Percentiles rank a stretch among this genome's conserved stretches.
Evolutionary conservation across 169 alveolate genomes (phyloP).

Genomic region (Cryptosporidium felis): DNA sequence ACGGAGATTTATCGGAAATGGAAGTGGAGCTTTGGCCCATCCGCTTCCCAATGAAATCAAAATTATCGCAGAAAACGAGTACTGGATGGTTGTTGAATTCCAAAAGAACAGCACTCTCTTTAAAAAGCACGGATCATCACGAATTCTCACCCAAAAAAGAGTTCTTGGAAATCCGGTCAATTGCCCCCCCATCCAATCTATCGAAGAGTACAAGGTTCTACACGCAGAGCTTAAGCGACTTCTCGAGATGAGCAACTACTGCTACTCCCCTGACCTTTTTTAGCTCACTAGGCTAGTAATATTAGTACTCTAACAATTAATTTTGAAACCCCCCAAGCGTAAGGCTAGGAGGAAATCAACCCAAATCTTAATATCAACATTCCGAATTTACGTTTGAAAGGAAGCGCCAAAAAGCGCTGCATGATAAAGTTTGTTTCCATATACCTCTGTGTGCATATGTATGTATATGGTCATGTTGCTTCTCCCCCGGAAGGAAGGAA

Average conservation of each 20-base stretch:
- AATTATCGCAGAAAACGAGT: constrained; percentile 44
- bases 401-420: too few species aligned
- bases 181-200: background rate
- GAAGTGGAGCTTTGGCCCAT: background rate
- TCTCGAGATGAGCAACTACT: constrained; percentile 49
- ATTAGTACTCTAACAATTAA: too few species aligned
- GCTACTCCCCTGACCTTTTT: constrained; percentile 58
- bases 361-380: too few species aligned
- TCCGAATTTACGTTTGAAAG: too few species aligned
- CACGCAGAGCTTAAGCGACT: constrained; percentile 34
- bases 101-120: background rate
- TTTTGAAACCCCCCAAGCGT: too few species aligned
- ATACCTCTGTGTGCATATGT: too few species aligned
- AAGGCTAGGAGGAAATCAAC: too few species aligned
- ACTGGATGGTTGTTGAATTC: constrained; percentile 65
- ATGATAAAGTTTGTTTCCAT: too few species aligned
- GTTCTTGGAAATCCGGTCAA: background rate
- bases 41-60: background rate
- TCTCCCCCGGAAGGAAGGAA: too few species aligned
- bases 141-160: constrained; percentile 30
- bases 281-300: too few species aligned
- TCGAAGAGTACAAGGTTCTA: constrained; percentile 31
- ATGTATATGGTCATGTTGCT: too few species aligned
- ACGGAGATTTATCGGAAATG: constrained; percentile 20
- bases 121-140: constrained; percentile 5